Percentiles rank a stretch among this genome's conserved stretches.
Evolutionary conservation across 305 asterid species (phyloP).

Genomic region (Striga hermonthica): DNA sequence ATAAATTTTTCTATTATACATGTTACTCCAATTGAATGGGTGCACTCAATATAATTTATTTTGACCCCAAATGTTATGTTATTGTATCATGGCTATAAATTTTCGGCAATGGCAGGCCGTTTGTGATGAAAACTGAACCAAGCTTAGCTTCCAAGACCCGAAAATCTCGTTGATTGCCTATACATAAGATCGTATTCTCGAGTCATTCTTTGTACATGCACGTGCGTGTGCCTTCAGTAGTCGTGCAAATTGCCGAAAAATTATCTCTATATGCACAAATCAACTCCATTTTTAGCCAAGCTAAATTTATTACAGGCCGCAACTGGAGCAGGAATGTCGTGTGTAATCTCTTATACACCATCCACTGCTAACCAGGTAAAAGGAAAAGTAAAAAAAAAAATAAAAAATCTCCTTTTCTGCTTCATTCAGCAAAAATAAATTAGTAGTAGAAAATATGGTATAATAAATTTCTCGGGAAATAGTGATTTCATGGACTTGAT

Average conservation of each 20-base stretch:
- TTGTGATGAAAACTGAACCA: no score
- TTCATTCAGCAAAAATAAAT: not conserved
- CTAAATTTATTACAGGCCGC: slow-evolving; percentile 64
- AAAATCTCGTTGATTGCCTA: not conserved
- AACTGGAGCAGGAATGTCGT: slow-evolving; percentile 84
- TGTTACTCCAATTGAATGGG: no score
- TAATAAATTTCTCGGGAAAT: not conserved
- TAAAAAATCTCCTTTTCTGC: not conserved
- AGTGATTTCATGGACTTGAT: not conserved
- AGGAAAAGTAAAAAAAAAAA: no score
- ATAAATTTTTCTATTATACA: no score
- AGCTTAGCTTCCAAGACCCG: no score
- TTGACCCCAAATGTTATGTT: no score
- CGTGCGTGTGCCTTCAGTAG: not conserved
- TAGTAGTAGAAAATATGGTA: not conserved
- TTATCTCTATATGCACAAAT: not conserved
- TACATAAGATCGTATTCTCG: no score
- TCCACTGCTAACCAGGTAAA: slow-evolving; percentile 85
- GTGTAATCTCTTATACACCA: slow-evolving; percentile 79
- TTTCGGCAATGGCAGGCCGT: no score
- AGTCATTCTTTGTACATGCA: not conserved
- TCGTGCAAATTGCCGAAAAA: not conserved
- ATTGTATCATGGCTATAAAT: no score
- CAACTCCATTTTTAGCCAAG: slow-evolving; percentile 1
- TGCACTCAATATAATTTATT: no score